Evolutionary conservation across 192 early-diverging fungal species (phyloP).

Genomic region (Blastocladiella britannica): DNA sequence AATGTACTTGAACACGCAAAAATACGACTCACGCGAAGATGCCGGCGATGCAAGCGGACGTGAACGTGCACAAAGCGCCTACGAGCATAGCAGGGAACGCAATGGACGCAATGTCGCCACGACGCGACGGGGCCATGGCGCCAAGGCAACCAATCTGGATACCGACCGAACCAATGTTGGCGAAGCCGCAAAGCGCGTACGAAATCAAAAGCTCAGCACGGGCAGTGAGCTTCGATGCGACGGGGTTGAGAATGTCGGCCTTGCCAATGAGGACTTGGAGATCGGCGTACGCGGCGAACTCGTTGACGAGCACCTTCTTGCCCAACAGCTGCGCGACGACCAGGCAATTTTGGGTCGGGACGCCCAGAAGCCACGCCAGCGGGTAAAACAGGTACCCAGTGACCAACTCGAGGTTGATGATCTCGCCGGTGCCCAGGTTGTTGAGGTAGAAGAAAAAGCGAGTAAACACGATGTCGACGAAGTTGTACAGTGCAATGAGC

Average conservation of each 20-base stretch:
- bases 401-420: slow-evolving; percentile 38
- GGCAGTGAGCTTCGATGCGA: slow-evolving; percentile 9
- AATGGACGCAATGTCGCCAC: slow-evolving; percentile 45
- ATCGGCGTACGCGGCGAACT: slow-evolving; percentile 59
- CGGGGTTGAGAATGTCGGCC: slow-evolving; percentile 1
- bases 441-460: slow-evolving; percentile 28
- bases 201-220: slow-evolving; percentile 19
- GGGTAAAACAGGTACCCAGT: slow-evolving; percentile 63
- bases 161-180: slow-evolving; percentile 64
- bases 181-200: slow-evolving; percentile 73
- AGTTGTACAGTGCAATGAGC: slow-evolving; percentile 46
- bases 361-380: slow-evolving; percentile 46
- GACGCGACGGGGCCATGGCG: slow-evolving; percentile 47
- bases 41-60: slow-evolving; percentile 64
- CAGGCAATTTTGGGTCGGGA: slow-evolving; percentile 27
- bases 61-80: slow-evolving; percentile 55
- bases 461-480: slow-evolving; percentile 45
- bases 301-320: slow-evolving; percentile 63
- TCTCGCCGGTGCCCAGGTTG: slow-evolving; percentile 23
- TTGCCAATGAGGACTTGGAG: slow-evolving; percentile 5
- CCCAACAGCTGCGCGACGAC: slow-evolving; percentile 42
- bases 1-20: too few relatives aligned
- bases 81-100: slow-evolving; percentile 58
- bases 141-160: slow-evolving; percentile 58
- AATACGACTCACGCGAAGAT: slow-evolving; percentile 25